Evolutionary conservation across 306 rosid species (phyloP).

Genomic region (Sechiopsis laciniata): DNA sequence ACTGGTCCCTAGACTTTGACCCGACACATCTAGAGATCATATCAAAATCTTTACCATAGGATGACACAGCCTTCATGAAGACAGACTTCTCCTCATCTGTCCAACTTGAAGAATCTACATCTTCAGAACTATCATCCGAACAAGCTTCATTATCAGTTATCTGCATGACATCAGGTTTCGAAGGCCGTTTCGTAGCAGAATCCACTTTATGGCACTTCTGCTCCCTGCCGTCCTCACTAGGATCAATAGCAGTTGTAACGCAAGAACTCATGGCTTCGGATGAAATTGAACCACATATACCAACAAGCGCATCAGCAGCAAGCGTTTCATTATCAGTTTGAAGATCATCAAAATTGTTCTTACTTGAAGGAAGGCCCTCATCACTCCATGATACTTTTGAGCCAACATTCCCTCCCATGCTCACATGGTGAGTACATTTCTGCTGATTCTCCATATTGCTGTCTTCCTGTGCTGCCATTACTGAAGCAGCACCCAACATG

Average conservation of each 20-base stretch:
- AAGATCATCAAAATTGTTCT: conserved; percentile 44
- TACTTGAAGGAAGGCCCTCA: conserved; percentile 32
- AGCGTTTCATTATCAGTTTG: conserved; percentile 70
- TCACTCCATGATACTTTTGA: conserved; percentile 35
- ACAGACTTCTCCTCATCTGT: conserved; percentile 76
- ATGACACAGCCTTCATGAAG: conserved; percentile 76
- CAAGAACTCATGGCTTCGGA: conserved; percentile 88
- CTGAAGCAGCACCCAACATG: conserved; percentile 77
- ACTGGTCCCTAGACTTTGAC: conserved; percentile 71
- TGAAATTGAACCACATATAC: conserved; percentile 73
- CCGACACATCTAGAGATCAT: conserved; percentile 61
- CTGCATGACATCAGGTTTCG: conserved; percentile 38
- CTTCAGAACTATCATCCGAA: conserved; percentile 91
- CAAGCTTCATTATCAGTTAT: conserved; percentile 65
- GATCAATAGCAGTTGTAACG: conserved; percentile 63
- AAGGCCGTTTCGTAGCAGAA: conserved; percentile 28
- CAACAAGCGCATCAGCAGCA: conserved; percentile 92
- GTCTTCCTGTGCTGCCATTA: conserved; percentile 57
- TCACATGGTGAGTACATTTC: conserved; percentile 35
- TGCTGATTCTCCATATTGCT: conserved; percentile 32
- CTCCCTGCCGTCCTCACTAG: conserved; percentile 19
- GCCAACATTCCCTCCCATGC: conserved; percentile 42
- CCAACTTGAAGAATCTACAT: conserved; percentile 79
- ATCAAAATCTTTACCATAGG: conserved; percentile 68
- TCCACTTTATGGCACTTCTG: conserved; percentile 1